These are phyloP conservation scores for Tulasnella sp. DNA, from an alignment of 768 basidiomycete species.

Conservation along the genomic window DNA sequence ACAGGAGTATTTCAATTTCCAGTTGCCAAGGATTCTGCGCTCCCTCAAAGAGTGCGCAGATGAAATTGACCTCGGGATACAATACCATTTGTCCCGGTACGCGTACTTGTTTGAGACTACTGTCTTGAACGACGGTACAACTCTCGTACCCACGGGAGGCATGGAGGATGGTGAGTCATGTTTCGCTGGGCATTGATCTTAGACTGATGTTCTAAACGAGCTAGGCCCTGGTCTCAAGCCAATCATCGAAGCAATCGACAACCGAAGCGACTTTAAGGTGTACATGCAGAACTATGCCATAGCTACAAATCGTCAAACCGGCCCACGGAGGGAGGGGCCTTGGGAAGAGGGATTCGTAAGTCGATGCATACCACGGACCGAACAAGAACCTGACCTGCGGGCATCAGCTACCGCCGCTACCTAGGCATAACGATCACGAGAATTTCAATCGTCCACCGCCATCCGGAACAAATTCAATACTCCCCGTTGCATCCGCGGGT, in stretches of 20 bases:
- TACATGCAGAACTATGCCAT: slow-evolving; percentile 98
- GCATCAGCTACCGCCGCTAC: slow-evolving; percentile 51
- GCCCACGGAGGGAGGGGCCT: slow-evolving; percentile 83
- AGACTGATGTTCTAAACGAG: slow-evolving; percentile 6
- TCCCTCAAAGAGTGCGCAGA: slow-evolving; percentile 90
- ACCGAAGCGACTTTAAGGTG: slow-evolving; percentile 85
- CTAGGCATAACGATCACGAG: slow-evolving; percentile 31
- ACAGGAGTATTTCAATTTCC: slow-evolving; percentile 97
- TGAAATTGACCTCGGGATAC: slow-evolving; percentile 94
- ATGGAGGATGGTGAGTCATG: slow-evolving; percentile 51
- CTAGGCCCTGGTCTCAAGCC: slow-evolving; percentile 68
- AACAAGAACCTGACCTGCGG: background rate
- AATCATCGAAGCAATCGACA: slow-evolving; percentile 85
- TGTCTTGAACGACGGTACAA: slow-evolving; percentile 78
- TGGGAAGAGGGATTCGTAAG: slow-evolving; percentile 88
- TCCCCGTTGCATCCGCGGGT: slow-evolving; percentile 12
- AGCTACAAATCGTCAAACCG: slow-evolving; percentile 51
- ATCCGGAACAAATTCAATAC: slow-evolving; percentile 24
- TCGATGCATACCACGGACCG: slow-evolving; percentile 18
- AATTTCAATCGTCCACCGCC: slow-evolving; percentile 25
- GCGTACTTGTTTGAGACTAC: slow-evolving; percentile 90
- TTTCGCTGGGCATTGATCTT: background rate
- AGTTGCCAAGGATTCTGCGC: slow-evolving; percentile 83
- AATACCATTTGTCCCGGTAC: slow-evolving; percentile 92
- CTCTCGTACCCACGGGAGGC: slow-evolving; percentile 50